A percentile compares a stretch with the other conserved stretches of the same genome.
Conservation (phyloP, 345 rosid species). For the Geranium rotundifolium region DNA sequence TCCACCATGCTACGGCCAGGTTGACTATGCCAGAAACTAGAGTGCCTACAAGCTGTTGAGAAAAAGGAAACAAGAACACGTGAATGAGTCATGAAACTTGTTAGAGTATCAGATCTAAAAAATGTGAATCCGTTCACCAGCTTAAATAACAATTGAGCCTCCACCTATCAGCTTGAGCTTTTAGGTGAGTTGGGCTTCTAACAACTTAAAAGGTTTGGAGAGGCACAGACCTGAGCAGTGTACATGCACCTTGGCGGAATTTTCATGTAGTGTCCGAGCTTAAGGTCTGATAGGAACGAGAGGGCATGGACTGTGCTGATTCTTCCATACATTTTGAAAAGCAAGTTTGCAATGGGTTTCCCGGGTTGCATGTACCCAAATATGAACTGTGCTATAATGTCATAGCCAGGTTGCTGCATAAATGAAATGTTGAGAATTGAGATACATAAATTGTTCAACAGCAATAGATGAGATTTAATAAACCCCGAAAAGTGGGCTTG, state of each 20-base stretch:
- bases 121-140: too few relatives aligned
- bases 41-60: constrained; percentile 67
- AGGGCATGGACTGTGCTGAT: constrained; percentile 91
- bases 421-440: background rate
- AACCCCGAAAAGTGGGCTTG: background rate
- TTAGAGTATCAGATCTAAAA: background rate
- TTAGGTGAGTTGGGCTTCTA: too few relatives aligned
- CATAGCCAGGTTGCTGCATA: constrained; percentile 95
- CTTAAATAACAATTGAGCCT: too few relatives aligned
- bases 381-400: constrained; percentile 88
- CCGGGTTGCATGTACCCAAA: constrained; percentile 82
- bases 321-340: constrained; percentile 90
- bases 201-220: background rate
- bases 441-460: background rate
- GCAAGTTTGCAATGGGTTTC: constrained; percentile 87
- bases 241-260: constrained; percentile 95
- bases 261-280: constrained; percentile 99
- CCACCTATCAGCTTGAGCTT: too few relatives aligned
- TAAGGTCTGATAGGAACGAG: constrained; percentile 84
- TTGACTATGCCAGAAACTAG: constrained; percentile 68
- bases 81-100: background rate
- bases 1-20: constrained; percentile 96
- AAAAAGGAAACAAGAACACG: background rate
- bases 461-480: background rate
- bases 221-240: constrained; percentile 40